These are phyloP conservation scores for Citrus mangshanensis DNA, from an alignment of 345 rosid genomes.

Conservation along the genomic window DNA sequence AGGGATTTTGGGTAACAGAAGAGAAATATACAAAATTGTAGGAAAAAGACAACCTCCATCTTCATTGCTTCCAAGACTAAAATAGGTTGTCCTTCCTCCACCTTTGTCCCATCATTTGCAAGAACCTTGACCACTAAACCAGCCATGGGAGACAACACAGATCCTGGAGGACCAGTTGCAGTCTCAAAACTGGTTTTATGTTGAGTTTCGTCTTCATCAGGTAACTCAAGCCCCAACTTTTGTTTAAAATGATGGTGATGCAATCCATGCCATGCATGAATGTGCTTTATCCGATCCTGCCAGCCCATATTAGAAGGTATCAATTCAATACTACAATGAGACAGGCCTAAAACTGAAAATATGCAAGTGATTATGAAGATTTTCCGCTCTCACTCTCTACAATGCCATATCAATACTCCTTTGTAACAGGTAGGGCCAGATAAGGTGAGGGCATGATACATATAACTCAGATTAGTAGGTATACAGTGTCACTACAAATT, in stretches of 20 bases:
- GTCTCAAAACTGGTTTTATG: conserved; percentile 51
- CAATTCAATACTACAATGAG: conserved; percentile 11
- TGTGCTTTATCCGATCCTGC: conserved; percentile 64
- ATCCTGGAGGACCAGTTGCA: conserved; percentile 56
- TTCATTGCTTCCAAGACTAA: conserved; percentile 95
- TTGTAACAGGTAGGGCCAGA: neutral
- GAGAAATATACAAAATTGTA: neutral
- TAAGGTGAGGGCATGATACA: neutral
- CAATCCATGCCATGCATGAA: conserved; percentile 71
- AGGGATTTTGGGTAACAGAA: neutral
- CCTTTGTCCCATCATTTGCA: conserved; percentile 57
- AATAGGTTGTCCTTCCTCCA: conserved; percentile 75
- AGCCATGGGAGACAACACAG: conserved; percentile 90
- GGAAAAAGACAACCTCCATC: conserved; percentile 69
- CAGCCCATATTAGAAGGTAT: conserved; percentile 19
- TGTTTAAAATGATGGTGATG: conserved; percentile 68
- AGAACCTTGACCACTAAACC: conserved; percentile 92
- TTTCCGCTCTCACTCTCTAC: neutral
- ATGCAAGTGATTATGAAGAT: neutral
- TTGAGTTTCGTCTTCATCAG: conserved; percentile 53
- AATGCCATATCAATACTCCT: neutral
- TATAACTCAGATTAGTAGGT: neutral
- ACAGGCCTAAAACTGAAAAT: neutral
- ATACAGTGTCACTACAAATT: neutral
- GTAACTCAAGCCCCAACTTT: conserved; percentile 51